phyloP scores from a whole-genome alignment of 2,329 filamentous ascomycete genomes.

The Arthrinium phaeospermum region DNA sequence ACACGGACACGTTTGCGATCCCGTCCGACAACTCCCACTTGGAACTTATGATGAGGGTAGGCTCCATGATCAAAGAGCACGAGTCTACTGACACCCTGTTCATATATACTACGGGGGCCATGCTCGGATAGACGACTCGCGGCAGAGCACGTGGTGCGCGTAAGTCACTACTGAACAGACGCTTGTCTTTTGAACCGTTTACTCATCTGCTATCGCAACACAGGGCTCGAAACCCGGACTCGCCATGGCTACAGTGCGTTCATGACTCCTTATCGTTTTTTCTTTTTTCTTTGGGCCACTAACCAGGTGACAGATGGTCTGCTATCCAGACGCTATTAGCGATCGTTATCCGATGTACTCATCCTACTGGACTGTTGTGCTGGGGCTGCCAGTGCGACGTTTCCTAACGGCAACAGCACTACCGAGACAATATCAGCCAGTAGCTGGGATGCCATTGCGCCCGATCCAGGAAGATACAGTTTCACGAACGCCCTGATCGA shows the following conservation, averaged over 20 bases:
- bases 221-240: constrained; percentile 56
- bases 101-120: constrained; percentile 66
- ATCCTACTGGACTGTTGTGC: constrained; percentile 66
- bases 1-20: constrained; percentile 63
- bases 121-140: constrained; percentile 63
- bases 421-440: constrained; percentile 68
- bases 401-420: constrained; percentile 62
- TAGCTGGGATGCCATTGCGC: constrained; percentile 66
- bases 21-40: constrained; percentile 64
- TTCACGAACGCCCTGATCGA: constrained; percentile 66
- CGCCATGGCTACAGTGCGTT: constrained; percentile 61
- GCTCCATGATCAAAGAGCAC: constrained; percentile 61
- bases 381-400: constrained; percentile 64
- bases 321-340: constrained; percentile 63
- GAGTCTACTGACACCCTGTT: constrained; percentile 62
- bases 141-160: constrained; percentile 67
- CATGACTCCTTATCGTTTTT: not conserved
- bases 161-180: constrained; percentile 41
- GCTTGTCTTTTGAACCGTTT: not conserved
- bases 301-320: constrained; percentile 52
- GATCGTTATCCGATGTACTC: constrained; percentile 61
- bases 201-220: constrained; percentile 15
- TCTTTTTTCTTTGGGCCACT: constrained; percentile 19
- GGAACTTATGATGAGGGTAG: constrained; percentile 62
- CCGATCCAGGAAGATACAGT: constrained; percentile 63